A percentile compares a stretch with the other conserved stretches of the same genome.
Conservation (phyloP, 2,329 filamentous ascomycete species). For the Emmonsia crescens region DNA sequence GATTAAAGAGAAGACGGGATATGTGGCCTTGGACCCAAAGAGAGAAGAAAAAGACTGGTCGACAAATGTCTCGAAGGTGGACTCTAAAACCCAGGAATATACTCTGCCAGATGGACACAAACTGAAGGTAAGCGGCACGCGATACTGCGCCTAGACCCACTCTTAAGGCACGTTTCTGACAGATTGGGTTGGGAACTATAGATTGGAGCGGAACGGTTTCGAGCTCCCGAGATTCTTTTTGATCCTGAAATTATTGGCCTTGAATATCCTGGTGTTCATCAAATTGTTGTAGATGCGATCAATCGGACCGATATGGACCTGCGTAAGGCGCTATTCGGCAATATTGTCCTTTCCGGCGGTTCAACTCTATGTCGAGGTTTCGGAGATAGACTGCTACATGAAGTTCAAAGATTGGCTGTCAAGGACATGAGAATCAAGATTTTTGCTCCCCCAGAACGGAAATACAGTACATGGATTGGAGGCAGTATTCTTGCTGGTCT, state of each 20-base stretch:
- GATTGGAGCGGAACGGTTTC: slow-evolving; percentile 88
- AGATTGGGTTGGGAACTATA: slow-evolving; percentile 25
- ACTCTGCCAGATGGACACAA: slow-evolving; percentile 84
- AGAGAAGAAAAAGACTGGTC: slow-evolving; percentile 97
- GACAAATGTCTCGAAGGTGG: slow-evolving; percentile 57
- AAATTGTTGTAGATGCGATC: slow-evolving; percentile 95
- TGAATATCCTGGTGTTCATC: slow-evolving; percentile 93
- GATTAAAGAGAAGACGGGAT: slow-evolving; percentile 92
- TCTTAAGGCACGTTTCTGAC: background rate
- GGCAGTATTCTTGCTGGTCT: slow-evolving; percentile 92
- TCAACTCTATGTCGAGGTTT: slow-evolving; percentile 96
- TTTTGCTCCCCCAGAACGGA: slow-evolving; percentile 90
- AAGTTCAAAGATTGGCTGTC: slow-evolving; percentile 85
- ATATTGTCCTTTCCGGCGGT: slow-evolving; percentile 93
- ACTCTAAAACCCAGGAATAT: slow-evolving; percentile 75
- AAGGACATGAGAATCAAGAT: slow-evolving; percentile 99
- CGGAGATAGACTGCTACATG: slow-evolving; percentile 79
- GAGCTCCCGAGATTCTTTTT: slow-evolving; percentile 93
- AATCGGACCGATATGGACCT: slow-evolving; percentile 91
- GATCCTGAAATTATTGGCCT: slow-evolving; percentile 94
- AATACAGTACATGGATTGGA: slow-evolving; percentile 98
- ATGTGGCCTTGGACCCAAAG: slow-evolving; percentile 80
- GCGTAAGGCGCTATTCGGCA: slow-evolving; percentile 84
- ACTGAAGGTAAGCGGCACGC: slow-evolving; percentile 55
- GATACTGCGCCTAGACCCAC: background rate